phyloP scores from a whole-genome alignment of 768 basidiomycete genomes.

The Suillus paluster region DNA sequence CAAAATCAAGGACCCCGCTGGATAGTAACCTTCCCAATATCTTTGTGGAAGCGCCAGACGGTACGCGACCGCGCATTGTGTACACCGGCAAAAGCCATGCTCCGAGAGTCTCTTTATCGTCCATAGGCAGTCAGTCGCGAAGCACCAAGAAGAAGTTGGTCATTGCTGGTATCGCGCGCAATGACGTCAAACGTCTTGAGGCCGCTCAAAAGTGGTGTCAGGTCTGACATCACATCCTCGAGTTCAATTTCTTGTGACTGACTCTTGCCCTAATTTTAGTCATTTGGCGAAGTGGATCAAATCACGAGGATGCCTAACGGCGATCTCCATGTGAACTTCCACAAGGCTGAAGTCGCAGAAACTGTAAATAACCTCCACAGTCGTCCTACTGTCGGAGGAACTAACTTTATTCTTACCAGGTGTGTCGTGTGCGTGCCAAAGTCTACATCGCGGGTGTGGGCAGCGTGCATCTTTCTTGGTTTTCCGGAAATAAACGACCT shows the following conservation, averaged over 20 bases:
- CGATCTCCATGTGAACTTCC: conserved; percentile 78
- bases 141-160: conserved; percentile 63
- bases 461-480: conserved; percentile 81
- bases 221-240: conserved; percentile 39
- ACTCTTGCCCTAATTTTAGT: conserved; percentile 40
- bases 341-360: conserved; percentile 77
- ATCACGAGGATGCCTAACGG: conserved; percentile 77
- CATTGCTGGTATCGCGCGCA: conserved; percentile 66
- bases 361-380: conserved; percentile 52
- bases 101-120: conserved; percentile 36
- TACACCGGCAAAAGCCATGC: conserved; percentile 27
- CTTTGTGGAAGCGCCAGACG: conserved; percentile 30
- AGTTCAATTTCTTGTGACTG: not conserved
- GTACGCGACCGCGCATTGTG: conserved; percentile 34
- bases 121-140: conserved; percentile 42
- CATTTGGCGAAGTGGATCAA: conserved; percentile 76
- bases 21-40: conserved; percentile 19
- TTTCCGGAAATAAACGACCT: conserved; percentile 52
- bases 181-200: conserved; percentile 67
- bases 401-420: conserved; percentile 44
- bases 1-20: conserved; percentile 21
- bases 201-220: conserved; percentile 78
- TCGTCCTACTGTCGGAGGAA: not conserved
- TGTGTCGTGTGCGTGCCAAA: conserved; percentile 77
- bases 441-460: conserved; percentile 78